Conservation (phyloP, 1,284 basidiomycete genomes). For the Singerocomus rubriflavus region DNA sequence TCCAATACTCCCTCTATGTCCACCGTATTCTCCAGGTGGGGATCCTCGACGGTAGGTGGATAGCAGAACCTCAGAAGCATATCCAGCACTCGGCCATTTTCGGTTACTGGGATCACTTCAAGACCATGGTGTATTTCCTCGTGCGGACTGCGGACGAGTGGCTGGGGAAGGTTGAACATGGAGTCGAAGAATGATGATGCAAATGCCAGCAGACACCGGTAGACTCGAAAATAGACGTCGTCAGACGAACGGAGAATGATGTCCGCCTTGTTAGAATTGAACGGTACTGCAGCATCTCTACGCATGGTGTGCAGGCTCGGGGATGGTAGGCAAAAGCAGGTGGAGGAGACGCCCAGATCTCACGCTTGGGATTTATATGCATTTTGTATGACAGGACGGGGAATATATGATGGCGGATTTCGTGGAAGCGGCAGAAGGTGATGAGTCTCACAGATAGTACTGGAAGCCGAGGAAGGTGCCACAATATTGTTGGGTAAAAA, state of each 20-base stretch:
- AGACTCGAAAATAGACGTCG: constrained; percentile 35
- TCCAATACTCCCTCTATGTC: constrained; percentile 28
- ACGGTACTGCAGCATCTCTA: constrained; percentile 25
- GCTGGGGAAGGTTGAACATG: constrained; percentile 37
- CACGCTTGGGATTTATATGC: constrained; percentile 10
- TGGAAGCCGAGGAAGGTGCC: background rate
- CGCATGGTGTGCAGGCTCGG: constrained; percentile 14
- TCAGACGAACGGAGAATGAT: constrained; percentile 38
- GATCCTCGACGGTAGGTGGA: constrained; percentile 27
- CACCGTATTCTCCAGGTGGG: constrained; percentile 11
- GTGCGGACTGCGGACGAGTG: constrained; percentile 6
- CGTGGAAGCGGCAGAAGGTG: background rate
- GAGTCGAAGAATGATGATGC: constrained; percentile 38
- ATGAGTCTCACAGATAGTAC: background rate
- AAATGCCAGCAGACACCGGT: constrained; percentile 33
- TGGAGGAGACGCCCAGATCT: background rate
- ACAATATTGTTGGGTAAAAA: background rate
- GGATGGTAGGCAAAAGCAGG: constrained; percentile 1
- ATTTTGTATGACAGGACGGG: background rate
- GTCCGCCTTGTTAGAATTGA: constrained; percentile 33
- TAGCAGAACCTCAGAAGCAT: constrained; percentile 39
- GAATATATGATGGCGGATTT: background rate
- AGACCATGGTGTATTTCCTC: constrained; percentile 20
- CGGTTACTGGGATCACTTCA: constrained; percentile 34
- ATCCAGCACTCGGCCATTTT: constrained; percentile 33